These are phyloP conservation scores for Fusarium citri DNA, from an alignment of 2,329 filamentous ascomycete species.

Conservation along the genomic window DNA sequence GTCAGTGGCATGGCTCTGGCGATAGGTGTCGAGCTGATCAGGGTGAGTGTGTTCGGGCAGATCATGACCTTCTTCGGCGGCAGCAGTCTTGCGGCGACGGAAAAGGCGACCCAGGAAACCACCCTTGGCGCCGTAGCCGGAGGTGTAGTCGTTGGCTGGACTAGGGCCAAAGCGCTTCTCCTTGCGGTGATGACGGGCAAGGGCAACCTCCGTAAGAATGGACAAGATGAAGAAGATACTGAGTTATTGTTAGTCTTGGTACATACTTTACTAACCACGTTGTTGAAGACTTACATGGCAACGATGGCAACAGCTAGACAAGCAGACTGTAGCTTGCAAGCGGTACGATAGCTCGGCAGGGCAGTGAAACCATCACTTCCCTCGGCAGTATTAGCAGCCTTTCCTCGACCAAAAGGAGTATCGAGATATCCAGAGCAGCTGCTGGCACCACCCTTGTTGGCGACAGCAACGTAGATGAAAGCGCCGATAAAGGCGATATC, in stretches of 20 bases:
- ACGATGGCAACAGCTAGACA: constrained; percentile 83
- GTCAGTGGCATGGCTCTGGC: constrained; percentile 58
- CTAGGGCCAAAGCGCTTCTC: constrained; percentile 76
- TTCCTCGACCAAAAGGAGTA: constrained; percentile 76
- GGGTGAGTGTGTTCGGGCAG: constrained; percentile 57
- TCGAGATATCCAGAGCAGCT: constrained; percentile 70
- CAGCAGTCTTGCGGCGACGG: constrained; percentile 43
- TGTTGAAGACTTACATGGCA: constrained; percentile 67
- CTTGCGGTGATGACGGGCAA: constrained; percentile 77
- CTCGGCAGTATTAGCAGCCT: constrained; percentile 62
- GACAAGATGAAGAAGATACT: constrained; percentile 82
- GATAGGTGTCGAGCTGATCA: constrained; percentile 52
- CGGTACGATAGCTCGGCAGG: constrained; percentile 61
- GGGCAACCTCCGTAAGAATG: constrained; percentile 73
- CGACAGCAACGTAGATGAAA: constrained; percentile 84
- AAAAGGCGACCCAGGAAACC: constrained; percentile 53
- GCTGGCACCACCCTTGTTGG: constrained; percentile 76
- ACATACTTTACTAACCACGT: background rate
- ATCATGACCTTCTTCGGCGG: constrained; percentile 46
- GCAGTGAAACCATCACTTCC: constrained; percentile 59
- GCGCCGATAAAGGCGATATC: constrained; percentile 80
- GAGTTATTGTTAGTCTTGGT: background rate
- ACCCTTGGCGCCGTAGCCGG: constrained; percentile 54
- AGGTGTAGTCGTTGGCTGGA: constrained; percentile 68
- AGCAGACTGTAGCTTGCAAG: constrained; percentile 82